Evolutionary conservation across 108 stramenopile species (phyloP).

Genomic region (Skeletonema potamos): DNA sequence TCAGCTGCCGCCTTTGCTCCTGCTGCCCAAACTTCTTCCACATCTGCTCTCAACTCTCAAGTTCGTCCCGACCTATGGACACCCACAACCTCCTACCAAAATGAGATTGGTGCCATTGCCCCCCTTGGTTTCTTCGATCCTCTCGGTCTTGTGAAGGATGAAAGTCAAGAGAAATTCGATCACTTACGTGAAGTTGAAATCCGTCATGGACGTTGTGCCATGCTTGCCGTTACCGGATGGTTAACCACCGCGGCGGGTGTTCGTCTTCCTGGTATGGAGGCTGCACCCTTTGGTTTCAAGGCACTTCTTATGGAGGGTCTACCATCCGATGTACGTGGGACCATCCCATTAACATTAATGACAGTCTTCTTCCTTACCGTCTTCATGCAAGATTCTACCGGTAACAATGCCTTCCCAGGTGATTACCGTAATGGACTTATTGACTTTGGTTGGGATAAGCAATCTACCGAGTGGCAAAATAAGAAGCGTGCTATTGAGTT

Average conservation of each 20-base stretch:
- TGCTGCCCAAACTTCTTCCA: not conserved
- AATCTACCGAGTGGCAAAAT: conserved; percentile 29
- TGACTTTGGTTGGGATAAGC: conserved; percentile 48
- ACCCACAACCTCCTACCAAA: not conserved
- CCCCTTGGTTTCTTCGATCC: conserved; percentile 20
- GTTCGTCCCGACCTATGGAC: conserved; percentile 1
- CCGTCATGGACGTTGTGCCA: conserved; percentile 78
- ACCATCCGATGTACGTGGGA: conserved; percentile 17
- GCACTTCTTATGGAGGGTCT: conserved; percentile 15
- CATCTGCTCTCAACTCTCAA: not conserved
- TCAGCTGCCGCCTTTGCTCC: conserved; percentile 17
- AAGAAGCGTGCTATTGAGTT: conserved; percentile 69
- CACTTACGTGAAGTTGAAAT: conserved; percentile 58
- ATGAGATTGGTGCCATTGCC: conserved; percentile 10
- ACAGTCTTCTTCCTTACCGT: conserved; percentile 65
- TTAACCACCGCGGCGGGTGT: conserved; percentile 19
- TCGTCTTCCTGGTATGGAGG: conserved; percentile 30
- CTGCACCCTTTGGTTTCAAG: conserved; percentile 15
- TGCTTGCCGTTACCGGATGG: conserved; percentile 48
- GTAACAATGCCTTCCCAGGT: conserved; percentile 57
- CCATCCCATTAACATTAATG: conserved; percentile 8
- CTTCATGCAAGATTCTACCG: conserved; percentile 75
- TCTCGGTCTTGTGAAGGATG: conserved; percentile 4
- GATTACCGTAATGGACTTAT: conserved; percentile 50
- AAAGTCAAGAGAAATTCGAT: conserved; percentile 12